Evolutionary conservation across 257 asterid species (phyloP).

Genomic region (Solanum pinnatisectum): DNA sequence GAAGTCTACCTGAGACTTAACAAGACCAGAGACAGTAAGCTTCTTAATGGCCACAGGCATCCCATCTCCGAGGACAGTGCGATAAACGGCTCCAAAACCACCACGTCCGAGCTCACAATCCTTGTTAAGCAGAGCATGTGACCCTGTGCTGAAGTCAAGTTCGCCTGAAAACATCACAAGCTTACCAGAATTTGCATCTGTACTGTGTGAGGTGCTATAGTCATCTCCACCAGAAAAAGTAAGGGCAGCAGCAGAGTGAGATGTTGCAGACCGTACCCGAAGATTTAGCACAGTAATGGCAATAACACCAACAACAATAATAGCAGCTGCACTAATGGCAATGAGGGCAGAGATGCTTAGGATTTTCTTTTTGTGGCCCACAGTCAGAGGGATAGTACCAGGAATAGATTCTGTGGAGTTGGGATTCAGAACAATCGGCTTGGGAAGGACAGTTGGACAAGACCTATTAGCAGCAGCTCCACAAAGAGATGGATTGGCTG

Average conservation of each 20-base stretch:
- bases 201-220: conserved; percentile 46
- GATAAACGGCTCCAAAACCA: conserved; percentile 85
- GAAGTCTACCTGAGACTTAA: conserved; percentile 68
- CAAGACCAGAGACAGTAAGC: conserved; percentile 72
- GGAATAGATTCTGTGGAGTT: conserved; percentile 53
- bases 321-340: conserved; percentile 80
- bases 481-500: conserved; percentile 69
- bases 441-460: conserved; percentile 67
- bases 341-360: conserved; percentile 84
- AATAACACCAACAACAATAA: conserved; percentile 73
- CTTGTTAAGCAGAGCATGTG: conserved; percentile 77
- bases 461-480: conserved; percentile 54
- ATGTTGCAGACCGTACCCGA: conserved; percentile 50
- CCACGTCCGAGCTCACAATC: conserved; percentile 93
- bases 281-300: conserved; percentile 76
- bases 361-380: conserved; percentile 55
- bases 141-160: conserved; percentile 60
- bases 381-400: conserved; percentile 27
- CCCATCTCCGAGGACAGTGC: conserved; percentile 61
- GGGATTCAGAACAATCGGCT: conserved; percentile 84
- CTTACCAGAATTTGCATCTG: conserved; percentile 71
- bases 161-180: conserved; percentile 85
- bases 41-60: conserved; percentile 78
- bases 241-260: conserved; percentile 49
- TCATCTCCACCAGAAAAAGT: conserved; percentile 65